A percentile compares a stretch with the other conserved stretches of the same genome.
These are phyloP conservation scores for Eutrema salsugineum DNA, from an alignment of 441 rosid genomes.

Conservation along the genomic window DNA sequence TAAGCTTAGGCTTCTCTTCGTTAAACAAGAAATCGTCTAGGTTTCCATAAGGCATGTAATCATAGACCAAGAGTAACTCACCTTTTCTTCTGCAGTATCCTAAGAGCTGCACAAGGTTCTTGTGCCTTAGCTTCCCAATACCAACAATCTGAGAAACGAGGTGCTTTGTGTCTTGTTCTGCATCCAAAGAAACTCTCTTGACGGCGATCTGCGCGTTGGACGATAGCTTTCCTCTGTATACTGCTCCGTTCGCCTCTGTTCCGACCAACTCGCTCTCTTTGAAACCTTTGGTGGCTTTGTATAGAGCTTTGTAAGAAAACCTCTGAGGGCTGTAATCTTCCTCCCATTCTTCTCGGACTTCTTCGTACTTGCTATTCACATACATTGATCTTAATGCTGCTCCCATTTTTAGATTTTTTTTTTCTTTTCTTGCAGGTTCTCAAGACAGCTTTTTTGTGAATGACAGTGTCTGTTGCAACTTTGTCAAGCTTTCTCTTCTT, in stretches of 20 bases:
- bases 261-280: constrained; percentile 43
- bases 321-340: constrained; percentile 53
- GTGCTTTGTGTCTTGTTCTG: constrained; percentile 53
- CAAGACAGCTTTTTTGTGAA: constrained; percentile 19
- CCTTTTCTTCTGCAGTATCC: constrained; percentile 63
- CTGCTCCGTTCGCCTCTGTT: constrained; percentile 50
- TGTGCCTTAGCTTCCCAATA: constrained; percentile 52
- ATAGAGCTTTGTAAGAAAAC: constrained; percentile 37
- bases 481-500: constrained; percentile 13
- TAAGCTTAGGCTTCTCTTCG: constrained; percentile 29
- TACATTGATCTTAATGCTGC: constrained; percentile 33
- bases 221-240: constrained; percentile 49
- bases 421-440: not conserved
- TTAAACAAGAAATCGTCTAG: constrained; percentile 42
- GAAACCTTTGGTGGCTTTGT: constrained; percentile 46
- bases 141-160: constrained; percentile 57
- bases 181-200: constrained; percentile 45
- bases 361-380: constrained; percentile 35
- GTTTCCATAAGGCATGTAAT: constrained; percentile 59
- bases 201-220: constrained; percentile 46
- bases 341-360: constrained; percentile 54
- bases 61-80: constrained; percentile 60
- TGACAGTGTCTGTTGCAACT: constrained; percentile 4
- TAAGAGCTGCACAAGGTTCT: constrained; percentile 54
- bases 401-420: constrained; percentile 26